Conservation (phyloP, 2,329 filamentous ascomycete species). For the Dactylella cylindrospora region DNA sequence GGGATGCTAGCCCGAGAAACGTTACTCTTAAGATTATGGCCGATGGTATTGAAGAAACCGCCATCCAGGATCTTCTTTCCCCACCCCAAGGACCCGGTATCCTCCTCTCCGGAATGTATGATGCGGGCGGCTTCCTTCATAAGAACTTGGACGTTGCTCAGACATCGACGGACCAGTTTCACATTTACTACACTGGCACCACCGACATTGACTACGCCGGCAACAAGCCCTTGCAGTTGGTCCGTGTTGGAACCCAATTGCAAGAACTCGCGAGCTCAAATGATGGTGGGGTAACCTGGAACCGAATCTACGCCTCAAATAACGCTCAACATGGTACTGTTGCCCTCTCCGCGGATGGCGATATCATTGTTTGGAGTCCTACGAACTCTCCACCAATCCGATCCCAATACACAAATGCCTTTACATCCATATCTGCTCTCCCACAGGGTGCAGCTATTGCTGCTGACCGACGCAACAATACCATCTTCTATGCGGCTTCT, state of each 20-base stretch:
- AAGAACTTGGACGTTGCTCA: slow-evolving; percentile 54
- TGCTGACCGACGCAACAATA: slow-evolving; percentile 59
- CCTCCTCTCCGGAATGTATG: slow-evolving; percentile 58
- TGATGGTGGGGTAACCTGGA: slow-evolving; percentile 60
- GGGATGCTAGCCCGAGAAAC: slow-evolving; percentile 57
- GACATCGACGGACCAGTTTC: slow-evolving; percentile 54
- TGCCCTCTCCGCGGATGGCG: slow-evolving; percentile 58
- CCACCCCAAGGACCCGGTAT: slow-evolving; percentile 57
- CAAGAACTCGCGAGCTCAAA: slow-evolving; percentile 57
- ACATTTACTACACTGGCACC: slow-evolving; percentile 56
- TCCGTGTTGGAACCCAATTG: slow-evolving; percentile 57
- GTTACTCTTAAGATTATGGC: slow-evolving; percentile 59
- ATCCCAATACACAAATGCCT: slow-evolving; percentile 52
- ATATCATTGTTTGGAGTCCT: slow-evolving; percentile 52
- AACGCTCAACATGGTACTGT: slow-evolving; percentile 55
- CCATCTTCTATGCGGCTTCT: slow-evolving; percentile 59
- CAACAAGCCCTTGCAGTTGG: slow-evolving; percentile 53
- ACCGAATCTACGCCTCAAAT: slow-evolving; percentile 56
- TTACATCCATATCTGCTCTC: slow-evolving; percentile 56
- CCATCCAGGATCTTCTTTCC: slow-evolving; percentile 57
- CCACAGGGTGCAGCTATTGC: slow-evolving; percentile 58
- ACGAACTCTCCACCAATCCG: slow-evolving; percentile 43
- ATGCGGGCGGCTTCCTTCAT: slow-evolving; percentile 58
- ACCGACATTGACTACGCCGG: slow-evolving; percentile 54
- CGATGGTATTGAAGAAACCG: slow-evolving; percentile 60